Percentiles rank a stretch among this genome's conserved stretches.
Evolutionary conservation across 345 rosid species (phyloP).

Genomic region (Eucalyptus regnans): DNA sequence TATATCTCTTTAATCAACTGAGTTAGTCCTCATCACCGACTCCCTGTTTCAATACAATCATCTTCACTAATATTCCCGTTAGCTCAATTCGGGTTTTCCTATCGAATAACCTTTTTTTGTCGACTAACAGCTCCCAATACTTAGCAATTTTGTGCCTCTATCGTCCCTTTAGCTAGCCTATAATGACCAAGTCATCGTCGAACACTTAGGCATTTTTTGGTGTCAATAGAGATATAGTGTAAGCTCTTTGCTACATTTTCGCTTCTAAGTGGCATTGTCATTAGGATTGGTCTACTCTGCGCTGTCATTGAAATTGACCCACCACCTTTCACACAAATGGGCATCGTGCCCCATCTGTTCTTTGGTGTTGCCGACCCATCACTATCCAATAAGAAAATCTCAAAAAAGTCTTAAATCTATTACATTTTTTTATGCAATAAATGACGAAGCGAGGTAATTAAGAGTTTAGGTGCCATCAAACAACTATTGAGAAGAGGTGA

Average conservation of each 20-base stretch:
- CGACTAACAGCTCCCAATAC: background rate
- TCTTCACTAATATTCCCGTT: background rate
- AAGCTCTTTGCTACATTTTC: background rate
- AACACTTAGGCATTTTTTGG: background rate
- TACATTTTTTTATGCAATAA: no score
- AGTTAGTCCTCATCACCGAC: background rate
- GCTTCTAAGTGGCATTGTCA: background rate
- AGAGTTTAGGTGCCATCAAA: constrained; percentile 17
- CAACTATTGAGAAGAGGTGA: background rate
- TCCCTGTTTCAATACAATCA: background rate
- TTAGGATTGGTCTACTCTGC: accelerated
- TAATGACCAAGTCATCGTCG: background rate
- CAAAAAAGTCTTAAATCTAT: no score
- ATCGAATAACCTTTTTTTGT: background rate
- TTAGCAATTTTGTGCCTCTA: background rate
- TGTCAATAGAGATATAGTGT: background rate
- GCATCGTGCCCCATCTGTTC: background rate
- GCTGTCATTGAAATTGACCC: background rate
- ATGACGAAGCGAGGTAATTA: constrained; percentile 4
- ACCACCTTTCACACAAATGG: background rate
- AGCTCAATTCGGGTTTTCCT: background rate
- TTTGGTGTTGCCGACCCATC: background rate
- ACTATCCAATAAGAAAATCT: accelerated
- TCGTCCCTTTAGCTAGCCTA: background rate
- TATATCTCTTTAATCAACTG: background rate